Percentiles rank a stretch among this genome's conserved stretches.
Conservation (phyloP, 805 yeast species). For the Jamesozyma piceae region DNA sequence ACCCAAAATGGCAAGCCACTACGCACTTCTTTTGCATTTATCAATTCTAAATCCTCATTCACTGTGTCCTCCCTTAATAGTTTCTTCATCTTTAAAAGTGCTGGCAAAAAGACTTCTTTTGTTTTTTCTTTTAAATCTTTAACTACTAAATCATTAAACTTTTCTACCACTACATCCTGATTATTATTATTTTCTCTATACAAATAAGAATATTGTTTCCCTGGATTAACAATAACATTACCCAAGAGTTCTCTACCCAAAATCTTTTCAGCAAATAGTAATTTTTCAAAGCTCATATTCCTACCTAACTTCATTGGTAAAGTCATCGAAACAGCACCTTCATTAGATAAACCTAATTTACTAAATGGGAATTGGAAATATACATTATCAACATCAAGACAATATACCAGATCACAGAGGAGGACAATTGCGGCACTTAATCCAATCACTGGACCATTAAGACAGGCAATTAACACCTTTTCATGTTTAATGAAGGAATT, state of each 20-base stretch:
- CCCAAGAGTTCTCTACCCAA: slow-evolving; percentile 52
- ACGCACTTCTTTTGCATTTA: slow-evolving; percentile 57
- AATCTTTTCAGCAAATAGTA: slow-evolving; percentile 59
- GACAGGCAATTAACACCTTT: slow-evolving; percentile 60
- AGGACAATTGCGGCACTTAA: slow-evolving; percentile 63
- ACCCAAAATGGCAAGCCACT: slow-evolving; percentile 65
- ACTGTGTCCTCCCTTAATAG: slow-evolving; percentile 28
- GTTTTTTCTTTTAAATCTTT: slow-evolving; percentile 32
- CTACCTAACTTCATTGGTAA: slow-evolving; percentile 63
- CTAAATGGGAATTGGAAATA: slow-evolving; percentile 69
- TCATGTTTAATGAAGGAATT: slow-evolving; percentile 59
- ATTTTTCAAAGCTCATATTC: slow-evolving; percentile 62
- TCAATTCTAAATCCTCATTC: slow-evolving; percentile 32
- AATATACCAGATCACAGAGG: slow-evolving; percentile 69
- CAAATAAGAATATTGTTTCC: not conserved
- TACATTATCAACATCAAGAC: slow-evolving; percentile 40
- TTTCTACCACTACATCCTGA: slow-evolving; percentile 29
- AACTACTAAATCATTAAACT: slow-evolving; percentile 38
- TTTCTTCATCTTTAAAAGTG: slow-evolving; percentile 37
- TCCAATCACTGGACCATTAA: slow-evolving; percentile 86
- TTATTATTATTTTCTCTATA: slow-evolving; percentile 36
- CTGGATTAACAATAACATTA: not conserved
- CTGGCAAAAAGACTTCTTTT: slow-evolving; percentile 33
- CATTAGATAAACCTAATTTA: slow-evolving; percentile 72
- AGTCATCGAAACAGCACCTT: slow-evolving; percentile 67